phyloP scores from a whole-genome alignment of 768 basidiomycete genomes.

The Postia placenta region DNA sequence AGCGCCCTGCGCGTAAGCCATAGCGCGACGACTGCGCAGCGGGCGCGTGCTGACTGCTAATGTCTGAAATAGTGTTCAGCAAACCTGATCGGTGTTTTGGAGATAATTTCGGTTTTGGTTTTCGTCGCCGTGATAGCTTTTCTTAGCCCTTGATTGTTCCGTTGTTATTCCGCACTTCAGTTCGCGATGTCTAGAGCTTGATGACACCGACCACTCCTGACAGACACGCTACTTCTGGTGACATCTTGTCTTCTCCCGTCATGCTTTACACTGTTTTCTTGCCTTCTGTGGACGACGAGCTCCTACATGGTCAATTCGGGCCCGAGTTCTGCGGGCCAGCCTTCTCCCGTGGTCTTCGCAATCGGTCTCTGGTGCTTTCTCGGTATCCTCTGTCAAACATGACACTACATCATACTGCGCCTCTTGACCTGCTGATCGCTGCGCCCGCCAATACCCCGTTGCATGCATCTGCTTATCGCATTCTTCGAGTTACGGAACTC shows the following conservation, averaged over 20 bases:
- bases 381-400: neutral
- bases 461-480: neutral
- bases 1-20: too few species aligned
- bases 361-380: neutral
- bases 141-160: neutral
- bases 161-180: neutral
- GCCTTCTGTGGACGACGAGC: neutral
- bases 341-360: neutral
- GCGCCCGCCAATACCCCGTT: neutral
- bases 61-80: too few species aligned
- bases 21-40: too few species aligned
- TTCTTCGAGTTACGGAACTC: neutral
- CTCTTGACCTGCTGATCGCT: neutral
- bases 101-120: too few species aligned
- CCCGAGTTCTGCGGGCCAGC: neutral
- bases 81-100: too few species aligned
- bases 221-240: neutral
- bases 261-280: neutral
- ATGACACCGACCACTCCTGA: neutral
- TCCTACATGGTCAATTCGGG: neutral
- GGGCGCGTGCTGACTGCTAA: too few species aligned
- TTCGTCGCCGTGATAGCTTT: neutral
- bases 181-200: neutral
- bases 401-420: neutral
- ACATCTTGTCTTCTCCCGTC: neutral